Conservation (phyloP, 2,329 filamentous ascomycete species). For the Clathrospora elynae region DNA sequence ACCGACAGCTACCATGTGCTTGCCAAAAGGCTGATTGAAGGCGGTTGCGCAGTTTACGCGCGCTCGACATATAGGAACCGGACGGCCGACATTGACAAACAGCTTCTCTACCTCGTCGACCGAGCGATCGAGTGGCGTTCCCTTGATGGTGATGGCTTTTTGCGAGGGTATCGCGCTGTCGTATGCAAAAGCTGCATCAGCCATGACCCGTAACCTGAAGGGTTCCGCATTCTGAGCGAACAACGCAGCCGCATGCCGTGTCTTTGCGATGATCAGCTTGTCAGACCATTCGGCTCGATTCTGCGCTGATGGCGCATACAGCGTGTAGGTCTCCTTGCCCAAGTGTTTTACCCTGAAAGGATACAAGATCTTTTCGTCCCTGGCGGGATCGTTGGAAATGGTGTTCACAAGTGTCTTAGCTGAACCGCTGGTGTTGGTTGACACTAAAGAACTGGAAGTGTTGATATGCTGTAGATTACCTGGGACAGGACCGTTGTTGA, state of each 20-base stretch:
- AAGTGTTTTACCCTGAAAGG: conserved; percentile 96
- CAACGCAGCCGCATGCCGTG: conserved; percentile 84
- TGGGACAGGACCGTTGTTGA: conserved; percentile 49
- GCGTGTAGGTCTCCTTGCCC: conserved; percentile 87
- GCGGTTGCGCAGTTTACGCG: conserved; percentile 91
- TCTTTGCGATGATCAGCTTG: conserved; percentile 94
- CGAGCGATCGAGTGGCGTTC: conserved; percentile 88
- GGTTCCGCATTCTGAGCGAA: conserved; percentile 94
- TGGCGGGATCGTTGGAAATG: conserved; percentile 59
- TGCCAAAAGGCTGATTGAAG: conserved; percentile 80
- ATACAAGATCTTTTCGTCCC: conserved; percentile 80
- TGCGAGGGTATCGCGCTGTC: conserved; percentile 61
- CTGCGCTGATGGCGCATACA: conserved; percentile 79
- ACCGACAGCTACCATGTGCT: conserved; percentile 87
- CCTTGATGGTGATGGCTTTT: conserved; percentile 78
- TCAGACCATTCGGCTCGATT: conserved; percentile 87
- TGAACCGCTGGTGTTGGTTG: conserved; percentile 57
- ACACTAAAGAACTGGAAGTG: conserved; percentile 65
- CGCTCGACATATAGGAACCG: conserved; percentile 79
- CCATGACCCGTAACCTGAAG: conserved; percentile 88
- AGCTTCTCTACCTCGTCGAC: conserved; percentile 85
- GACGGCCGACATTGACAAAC: conserved; percentile 68
- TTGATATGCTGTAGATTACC: conserved; percentile 68
- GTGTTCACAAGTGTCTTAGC: conserved; percentile 55
- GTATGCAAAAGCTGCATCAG: conserved; percentile 88